These are phyloP conservation scores for Russula abietina DNA, from an alignment of 768 basidiomycete genomes.

Conservation along the genomic window DNA sequence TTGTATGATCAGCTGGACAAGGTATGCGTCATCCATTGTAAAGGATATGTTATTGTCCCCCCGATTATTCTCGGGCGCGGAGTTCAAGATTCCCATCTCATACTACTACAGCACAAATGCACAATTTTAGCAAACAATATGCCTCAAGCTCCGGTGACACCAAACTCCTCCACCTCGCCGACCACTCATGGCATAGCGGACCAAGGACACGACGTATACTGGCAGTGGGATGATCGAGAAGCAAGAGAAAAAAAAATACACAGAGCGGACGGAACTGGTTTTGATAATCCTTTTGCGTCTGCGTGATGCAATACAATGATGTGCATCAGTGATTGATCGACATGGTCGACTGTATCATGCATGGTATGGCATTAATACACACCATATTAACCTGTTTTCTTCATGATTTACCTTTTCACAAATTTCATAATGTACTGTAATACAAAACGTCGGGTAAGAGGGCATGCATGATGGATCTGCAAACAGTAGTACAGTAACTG, in stretches of 20 bases:
- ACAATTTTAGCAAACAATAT: neutral
- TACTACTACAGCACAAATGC: too few species aligned
- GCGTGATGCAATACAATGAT: neutral
- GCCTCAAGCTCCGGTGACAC: neutral
- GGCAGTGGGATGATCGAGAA: neutral
- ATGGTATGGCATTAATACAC: neutral
- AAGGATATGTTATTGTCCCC: neutral
- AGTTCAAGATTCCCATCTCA: neutral
- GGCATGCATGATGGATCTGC: neutral
- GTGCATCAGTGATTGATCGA: neutral
- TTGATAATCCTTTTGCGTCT: neutral
- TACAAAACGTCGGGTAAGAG: neutral
- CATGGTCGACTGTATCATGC: too few species aligned
- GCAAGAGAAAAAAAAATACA: neutral
- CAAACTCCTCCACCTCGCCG: slow-evolving; percentile 2
- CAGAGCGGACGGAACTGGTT: neutral
- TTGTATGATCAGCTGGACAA: neutral
- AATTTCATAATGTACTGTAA: neutral
- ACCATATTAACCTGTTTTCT: neutral
- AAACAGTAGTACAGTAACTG: neutral
- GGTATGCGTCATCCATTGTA: neutral
- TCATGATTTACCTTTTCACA: neutral
- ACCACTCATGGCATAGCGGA: neutral
- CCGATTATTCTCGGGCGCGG: neutral
- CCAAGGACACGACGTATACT: slow-evolving; percentile 1